Base-by-base conservation (phyloP, 169 alveolate species). In the Babesia sp. region DNA sequence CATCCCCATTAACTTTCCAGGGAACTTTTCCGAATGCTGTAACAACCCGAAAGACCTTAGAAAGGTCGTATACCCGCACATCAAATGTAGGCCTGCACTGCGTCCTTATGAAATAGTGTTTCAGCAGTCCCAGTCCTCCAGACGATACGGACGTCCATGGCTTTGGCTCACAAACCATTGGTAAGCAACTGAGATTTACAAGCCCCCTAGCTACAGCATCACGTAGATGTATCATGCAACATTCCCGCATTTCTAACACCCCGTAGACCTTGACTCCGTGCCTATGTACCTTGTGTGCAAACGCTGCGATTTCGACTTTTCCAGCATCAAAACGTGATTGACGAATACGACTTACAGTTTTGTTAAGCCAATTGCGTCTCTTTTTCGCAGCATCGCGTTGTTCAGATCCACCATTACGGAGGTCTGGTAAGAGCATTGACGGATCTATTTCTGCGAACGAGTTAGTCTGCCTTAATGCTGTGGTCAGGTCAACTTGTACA, bases 111-210 rank as follows among this genome's bases (percentile, higher is more conserved):
- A 88, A 88, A 69, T 80, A 73, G 46, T 84, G 87, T 61, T 84
- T 84, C 53, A 84, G 67, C n/a, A 84, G 75, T 26, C 75, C 45
- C 50, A 82, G 66, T 1, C 93, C 93, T 16, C 92, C 92, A n/a
- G 78, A 72, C 20, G 86, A 71, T 3, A 41, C 56, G 16, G 76
- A 54, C 29, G 70, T 63, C 93, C 93, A 88, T 37, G 73, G 85
- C 61, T 77, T 84, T 4, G 93, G 93, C 37, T 79, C 81, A 66
- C 91, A 80, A 31, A 88, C 86, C 93, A 88, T 88, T 6, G 93
- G 93, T 20, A 88, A 51, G 56, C 84, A 82, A 46, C 84, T 76
- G 55, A 84, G 61, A 2, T 84, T 83, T n/a, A 84, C 64, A 34
- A 84, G 80, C 0, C 91, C 82, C 59, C 79, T 46, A 8, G 90